Conservation (phyloP, 2,329 filamentous ascomycete genomes). For the Trichoderma sp. region DNA sequence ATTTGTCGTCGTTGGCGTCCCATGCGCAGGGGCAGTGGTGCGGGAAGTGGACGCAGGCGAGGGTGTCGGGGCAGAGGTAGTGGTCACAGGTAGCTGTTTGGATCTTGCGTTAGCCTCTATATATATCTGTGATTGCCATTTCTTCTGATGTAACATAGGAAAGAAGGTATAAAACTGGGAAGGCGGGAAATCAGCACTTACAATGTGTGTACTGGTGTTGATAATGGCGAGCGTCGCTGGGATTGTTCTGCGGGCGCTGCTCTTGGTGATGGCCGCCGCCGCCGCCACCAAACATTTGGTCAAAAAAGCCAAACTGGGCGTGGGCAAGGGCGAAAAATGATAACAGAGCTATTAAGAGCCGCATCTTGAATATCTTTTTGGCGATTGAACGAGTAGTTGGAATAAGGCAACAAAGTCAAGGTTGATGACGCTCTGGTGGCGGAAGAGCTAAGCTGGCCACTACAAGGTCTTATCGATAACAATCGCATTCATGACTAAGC, state of each 20-base stretch:
- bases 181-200: conserved; percentile 40
- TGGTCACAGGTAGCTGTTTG: conserved; percentile 77
- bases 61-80: conserved; percentile 91
- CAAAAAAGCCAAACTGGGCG: conserved; percentile 93
- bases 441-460: conserved; percentile 27
- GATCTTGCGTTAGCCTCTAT: neutral
- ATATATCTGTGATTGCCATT: neutral
- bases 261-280: conserved; percentile 52
- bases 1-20: conserved; percentile 74
- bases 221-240: conserved; percentile 83
- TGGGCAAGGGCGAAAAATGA: conserved; percentile 62
- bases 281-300: conserved; percentile 84
- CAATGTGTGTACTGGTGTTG: conserved; percentile 68
- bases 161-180: too few species aligned
- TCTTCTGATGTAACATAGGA: too few species aligned
- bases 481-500: conserved; percentile 15
- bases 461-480: conserved; percentile 30
- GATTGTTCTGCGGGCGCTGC: conserved; percentile 72
- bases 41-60: conserved; percentile 93
- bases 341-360: conserved; percentile 49
- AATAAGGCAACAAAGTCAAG: neutral
- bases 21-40: conserved; percentile 96
- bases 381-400: neutral
- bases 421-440: conserved; percentile 11
- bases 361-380: conserved; percentile 34